Evolutionary conservation across 331 rosid genomes (phyloP), one percentile per base, ranked within the genome.

Genomic region (Quercus tomentella): DNA sequence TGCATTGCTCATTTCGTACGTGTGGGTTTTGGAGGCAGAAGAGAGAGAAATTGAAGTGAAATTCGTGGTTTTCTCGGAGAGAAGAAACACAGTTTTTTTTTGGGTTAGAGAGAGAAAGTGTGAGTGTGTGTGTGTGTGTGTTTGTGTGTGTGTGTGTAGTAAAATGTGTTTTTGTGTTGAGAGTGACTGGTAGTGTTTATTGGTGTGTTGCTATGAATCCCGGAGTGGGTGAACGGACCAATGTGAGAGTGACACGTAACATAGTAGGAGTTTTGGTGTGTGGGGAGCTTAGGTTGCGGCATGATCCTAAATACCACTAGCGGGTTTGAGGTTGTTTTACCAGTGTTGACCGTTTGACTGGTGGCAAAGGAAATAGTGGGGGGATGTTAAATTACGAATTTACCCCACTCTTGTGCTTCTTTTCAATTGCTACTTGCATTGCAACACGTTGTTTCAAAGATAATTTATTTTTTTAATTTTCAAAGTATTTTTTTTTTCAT

Each of bases 201-300:
- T 91, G 97, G 92, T 80, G 90, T 72, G 86, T 82, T 74, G 90
- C 85, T 89, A 91, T 91, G 96, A 93, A 96, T 93, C 97, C 99
- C 97, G 87, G 88, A 88, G 98, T 80, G 84, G 74, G 6, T 51
- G 10, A 78, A 82, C 18, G 51, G 7, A 3, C 97, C 79, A 91
- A 89, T 86, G 5, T 45, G 5, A 20, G 7, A 0, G 1, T 26
- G 90, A 86, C 99, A 96, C 98, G 98, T 89, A 31, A 17, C 0
- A 3, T 1, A 17, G 28, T 28, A 6, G 41, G 16, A 3, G 71
- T 35, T 1, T 51, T 51, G 77, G 70, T 71, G 51, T 87, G 62
- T 85, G 57, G 57, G 73, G 77, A 57, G 78, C 84, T 72, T 69
- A 70, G 80, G 78, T 82, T 77, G 54, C 74, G 91, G 81, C 82